Conservation (phyloP, 2,329 filamentous ascomycete species). For the Xylariaceae sp. region DNA sequence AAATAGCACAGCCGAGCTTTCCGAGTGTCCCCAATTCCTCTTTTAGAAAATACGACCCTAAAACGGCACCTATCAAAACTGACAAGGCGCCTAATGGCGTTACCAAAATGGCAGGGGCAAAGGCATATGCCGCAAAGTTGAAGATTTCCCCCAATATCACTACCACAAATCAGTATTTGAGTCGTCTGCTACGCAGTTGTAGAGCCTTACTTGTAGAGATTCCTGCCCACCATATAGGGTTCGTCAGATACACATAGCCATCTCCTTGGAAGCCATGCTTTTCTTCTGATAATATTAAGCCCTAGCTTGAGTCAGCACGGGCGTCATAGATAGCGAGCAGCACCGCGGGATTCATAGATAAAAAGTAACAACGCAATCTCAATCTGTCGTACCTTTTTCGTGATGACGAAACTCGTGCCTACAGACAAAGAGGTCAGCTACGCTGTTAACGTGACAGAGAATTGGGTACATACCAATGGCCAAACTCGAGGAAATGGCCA, state of each 20-base stretch:
- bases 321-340: background rate
- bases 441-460: slow-evolving; percentile 1
- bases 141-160: slow-evolving; percentile 93
- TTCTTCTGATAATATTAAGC: slow-evolving; percentile 88
- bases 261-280: slow-evolving; percentile 96
- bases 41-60: slow-evolving; percentile 92
- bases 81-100: slow-evolving; percentile 93
- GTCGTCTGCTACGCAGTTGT: slow-evolving; percentile 18
- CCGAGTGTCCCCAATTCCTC: slow-evolving; percentile 91
- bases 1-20: slow-evolving; percentile 94
- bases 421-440: slow-evolving; percentile 27
- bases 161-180: slow-evolving; percentile 45
- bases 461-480: slow-evolving; percentile 69
- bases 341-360: background rate
- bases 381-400: slow-evolving; percentile 79
- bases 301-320: slow-evolving; percentile 56
- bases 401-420: slow-evolving; percentile 98
- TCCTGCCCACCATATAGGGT: slow-evolving; percentile 96
- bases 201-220: slow-evolving; percentile 78
- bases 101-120: slow-evolving; percentile 97
- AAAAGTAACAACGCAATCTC: slow-evolving; percentile 4
- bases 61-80: slow-evolving; percentile 91
- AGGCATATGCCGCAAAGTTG: slow-evolving; percentile 98
- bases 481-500: slow-evolving; percentile 77
- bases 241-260: slow-evolving; percentile 91